A percentile compares a stretch with the other conserved stretches of the same genome.
Evolutionary conservation across 352 stramenopile genomes (phyloP).

Genomic region (Phytophthora hibernalis): DNA sequence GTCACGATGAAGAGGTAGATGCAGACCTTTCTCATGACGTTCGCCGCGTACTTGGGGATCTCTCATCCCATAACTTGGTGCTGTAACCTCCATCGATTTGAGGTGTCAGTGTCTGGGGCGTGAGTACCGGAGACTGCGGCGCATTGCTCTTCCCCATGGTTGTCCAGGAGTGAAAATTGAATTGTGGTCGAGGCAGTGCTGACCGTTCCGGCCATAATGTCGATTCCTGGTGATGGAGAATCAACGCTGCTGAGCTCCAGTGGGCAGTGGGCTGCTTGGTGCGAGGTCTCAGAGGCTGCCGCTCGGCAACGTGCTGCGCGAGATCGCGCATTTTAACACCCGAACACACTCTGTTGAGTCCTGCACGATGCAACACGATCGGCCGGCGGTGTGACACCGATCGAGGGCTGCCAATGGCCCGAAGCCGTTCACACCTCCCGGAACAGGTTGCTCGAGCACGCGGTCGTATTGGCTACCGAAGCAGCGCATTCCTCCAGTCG

Average conservation of each 20-base stretch:
- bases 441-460: not conserved
- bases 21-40: constrained; percentile 60
- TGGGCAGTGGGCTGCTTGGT: constrained; percentile 4
- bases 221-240: not conserved
- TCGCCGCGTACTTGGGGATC: constrained; percentile 56
- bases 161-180: constrained; percentile 4
- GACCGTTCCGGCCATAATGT: not conserved
- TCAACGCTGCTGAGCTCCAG: constrained; percentile 1
- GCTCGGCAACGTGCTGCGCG: constrained; percentile 6
- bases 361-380: constrained; percentile 1
- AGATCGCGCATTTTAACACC: not conserved
- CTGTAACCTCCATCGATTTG: constrained; percentile 14
- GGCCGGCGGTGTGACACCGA: not conserved
- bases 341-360: constrained; percentile 8
- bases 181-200: constrained; percentile 5
- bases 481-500: not conserved
- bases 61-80: constrained; percentile 49
- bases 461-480: not conserved
- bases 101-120: constrained; percentile 21
- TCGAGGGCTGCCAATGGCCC: not conserved
- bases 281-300: constrained; percentile 10
- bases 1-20: constrained; percentile 60
- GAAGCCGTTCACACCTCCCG: not conserved
- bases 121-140: constrained; percentile 16
- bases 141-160: constrained; percentile 14